These are phyloP conservation scores for Chrysanthemum lavandulifolium DNA, from an alignment of 129 eudicot genomes.

Conservation along the genomic window DNA sequence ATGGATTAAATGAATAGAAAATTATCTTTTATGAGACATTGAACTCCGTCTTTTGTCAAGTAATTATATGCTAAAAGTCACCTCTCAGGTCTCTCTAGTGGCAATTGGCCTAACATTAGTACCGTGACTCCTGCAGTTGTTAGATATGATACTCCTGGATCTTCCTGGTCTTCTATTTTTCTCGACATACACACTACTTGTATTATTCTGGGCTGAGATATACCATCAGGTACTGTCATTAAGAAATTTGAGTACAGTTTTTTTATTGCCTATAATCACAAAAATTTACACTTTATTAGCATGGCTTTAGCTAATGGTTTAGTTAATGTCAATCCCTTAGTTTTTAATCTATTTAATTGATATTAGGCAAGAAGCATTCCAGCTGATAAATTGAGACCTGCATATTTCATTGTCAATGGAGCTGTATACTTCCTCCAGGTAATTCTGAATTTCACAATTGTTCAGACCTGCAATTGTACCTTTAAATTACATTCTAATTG, in stretches of 20 bases:
- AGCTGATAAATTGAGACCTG: constrained; percentile 50
- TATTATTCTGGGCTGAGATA: constrained; percentile 92
- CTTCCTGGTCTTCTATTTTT: constrained; percentile 71
- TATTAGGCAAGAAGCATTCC: constrained; percentile 59
- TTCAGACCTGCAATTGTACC: neutral
- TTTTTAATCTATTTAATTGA: no score
- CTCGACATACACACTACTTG: constrained; percentile 75
- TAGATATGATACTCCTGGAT: constrained; percentile 55
- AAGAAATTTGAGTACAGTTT: neutral
- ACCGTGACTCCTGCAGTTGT: constrained; percentile 35
- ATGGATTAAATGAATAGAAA: no score
- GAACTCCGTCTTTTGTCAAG: neutral
- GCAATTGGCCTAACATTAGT: no score
- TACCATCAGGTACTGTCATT: constrained; percentile 64
- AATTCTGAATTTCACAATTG: no score
- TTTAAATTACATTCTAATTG: neutral
- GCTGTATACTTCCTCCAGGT: constrained; percentile 60
- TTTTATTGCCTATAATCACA: neutral
- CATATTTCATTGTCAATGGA: constrained; percentile 49
- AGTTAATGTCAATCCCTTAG: no score
- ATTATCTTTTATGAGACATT: no score
- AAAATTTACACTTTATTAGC: neutral
- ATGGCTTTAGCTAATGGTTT: neutral
- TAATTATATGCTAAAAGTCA: neutral
- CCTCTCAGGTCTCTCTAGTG: no score